Evolutionary conservation across 2,329 filamentous ascomycete species (phyloP).

Genomic region (Neoscytalidium dimidiatum): DNA sequence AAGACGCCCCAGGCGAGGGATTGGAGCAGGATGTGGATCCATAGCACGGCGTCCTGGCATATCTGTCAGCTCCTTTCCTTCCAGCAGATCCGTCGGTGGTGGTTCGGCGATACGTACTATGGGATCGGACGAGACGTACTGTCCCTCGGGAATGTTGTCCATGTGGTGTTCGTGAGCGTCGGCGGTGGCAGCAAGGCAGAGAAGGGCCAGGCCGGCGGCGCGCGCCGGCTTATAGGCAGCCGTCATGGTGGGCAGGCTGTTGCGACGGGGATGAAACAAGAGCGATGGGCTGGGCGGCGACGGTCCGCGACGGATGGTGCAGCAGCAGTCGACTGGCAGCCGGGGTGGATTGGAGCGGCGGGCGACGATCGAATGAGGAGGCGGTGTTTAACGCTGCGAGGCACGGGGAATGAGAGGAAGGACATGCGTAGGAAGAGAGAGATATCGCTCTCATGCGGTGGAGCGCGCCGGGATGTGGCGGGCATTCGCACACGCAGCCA

Average conservation of each 20-base stretch:
- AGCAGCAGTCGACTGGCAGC: conserved; percentile 2
- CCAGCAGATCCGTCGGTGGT: neutral
- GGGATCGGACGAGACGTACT: conserved; percentile 38
- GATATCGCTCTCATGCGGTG: neutral
- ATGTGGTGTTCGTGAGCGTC: conserved; percentile 44
- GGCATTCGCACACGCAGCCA: conserved; percentile 9
- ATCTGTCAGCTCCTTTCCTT: conserved; percentile 23
- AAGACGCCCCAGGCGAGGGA: conserved; percentile 85
- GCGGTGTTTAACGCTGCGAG: conserved; percentile 5
- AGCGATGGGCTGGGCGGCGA: neutral
- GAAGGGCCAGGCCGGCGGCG: conserved; percentile 23
- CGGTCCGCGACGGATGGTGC: neutral
- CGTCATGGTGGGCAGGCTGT: conserved; percentile 8
- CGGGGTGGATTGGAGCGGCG: neutral
- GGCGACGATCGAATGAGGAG: neutral
- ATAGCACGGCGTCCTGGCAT: conserved; percentile 74
- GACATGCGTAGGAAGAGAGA: neutral
- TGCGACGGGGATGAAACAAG: conserved; percentile 17
- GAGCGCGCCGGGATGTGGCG: neutral
- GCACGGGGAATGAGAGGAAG: neutral
- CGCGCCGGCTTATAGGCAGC: conserved; percentile 15
- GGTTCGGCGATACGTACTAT: conserved; percentile 28
- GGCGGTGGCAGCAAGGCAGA: conserved; percentile 41
- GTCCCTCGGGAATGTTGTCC: conserved; percentile 41
- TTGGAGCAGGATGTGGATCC: conserved; percentile 91